phyloP scores from a whole-genome alignment of 2,329 filamentous ascomycete genomes.

The Monosporascus sp. region DNA sequence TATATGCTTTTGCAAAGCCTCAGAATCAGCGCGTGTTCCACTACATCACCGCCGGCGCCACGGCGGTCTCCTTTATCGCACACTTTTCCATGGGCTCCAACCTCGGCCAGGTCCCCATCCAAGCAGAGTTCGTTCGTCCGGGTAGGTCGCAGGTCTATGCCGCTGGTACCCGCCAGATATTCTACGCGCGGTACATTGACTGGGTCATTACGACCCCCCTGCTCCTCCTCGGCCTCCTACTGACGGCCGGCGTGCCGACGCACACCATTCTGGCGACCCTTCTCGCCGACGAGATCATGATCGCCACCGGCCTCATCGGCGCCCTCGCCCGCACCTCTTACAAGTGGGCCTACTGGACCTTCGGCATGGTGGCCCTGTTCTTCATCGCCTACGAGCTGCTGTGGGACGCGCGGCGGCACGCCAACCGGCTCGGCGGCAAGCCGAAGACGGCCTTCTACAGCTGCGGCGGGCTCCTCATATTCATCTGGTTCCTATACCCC shows the following conservation, averaged over 20 bases:
- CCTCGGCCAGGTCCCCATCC: conserved; percentile 56
- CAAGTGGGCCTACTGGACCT: conserved; percentile 64
- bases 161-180: conserved; percentile 55
- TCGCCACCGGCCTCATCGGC: conserved; percentile 61
- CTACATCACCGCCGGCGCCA: conserved; percentile 56
- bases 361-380: conserved; percentile 48
- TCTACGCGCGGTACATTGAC: conserved; percentile 62
- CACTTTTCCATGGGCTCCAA: conserved; percentile 66
- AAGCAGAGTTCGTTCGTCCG: conserved; percentile 49
- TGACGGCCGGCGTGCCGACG: conserved; percentile 60
- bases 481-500: conserved; percentile 61
- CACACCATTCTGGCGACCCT: conserved; percentile 58
- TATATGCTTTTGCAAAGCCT: conserved; percentile 45
- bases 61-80: conserved; percentile 53
- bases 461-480: conserved; percentile 52
- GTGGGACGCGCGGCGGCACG: conserved; percentile 49
- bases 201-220: conserved; percentile 60
- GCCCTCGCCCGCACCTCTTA: conserved; percentile 56
- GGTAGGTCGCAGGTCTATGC: conserved; percentile 35
- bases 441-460: conserved; percentile 48
- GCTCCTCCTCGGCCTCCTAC: conserved; percentile 54
- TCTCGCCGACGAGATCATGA: conserved; percentile 60
- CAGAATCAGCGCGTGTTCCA: conserved; percentile 55
- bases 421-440: conserved; percentile 46
- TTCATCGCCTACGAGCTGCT: conserved; percentile 57